Evolutionary conservation across 371 early-diverging fungal species (phyloP), one percentile per base, ranked within the genome.

Genomic region (Rhizopus delemar): DNA sequence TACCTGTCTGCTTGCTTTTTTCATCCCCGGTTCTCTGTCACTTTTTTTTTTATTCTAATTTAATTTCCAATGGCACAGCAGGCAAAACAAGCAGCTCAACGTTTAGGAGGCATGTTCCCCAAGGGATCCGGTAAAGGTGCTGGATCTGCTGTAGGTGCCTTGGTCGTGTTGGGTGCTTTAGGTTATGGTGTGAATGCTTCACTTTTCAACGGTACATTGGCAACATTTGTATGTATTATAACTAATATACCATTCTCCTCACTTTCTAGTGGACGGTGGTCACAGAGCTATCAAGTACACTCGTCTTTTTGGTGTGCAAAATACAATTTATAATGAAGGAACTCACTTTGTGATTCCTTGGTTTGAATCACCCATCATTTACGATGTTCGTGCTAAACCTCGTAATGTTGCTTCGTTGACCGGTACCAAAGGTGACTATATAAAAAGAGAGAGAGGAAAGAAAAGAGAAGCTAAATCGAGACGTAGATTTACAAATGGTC

Each of bases 231-330:
- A 3, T 39, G 39, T 39, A 3, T 13, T 2, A 6, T 8, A 5
- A 53, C 41, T 28, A 39, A 43, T 46, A 2, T 34, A 15, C 5
- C 9, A n/a, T 62, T 31, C 48, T 12, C 11, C 15, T 22, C 22
- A 2, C 22, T 22, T 22, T 22, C 22, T 70, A 93, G 96, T 98
- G 62, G 91, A 94, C 69, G 98, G 97, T 74, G 99, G 99, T 75
- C 93, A 98, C 73, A 88, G 98, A 66, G 99, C 96, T 46, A 94
- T 99, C 61, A 93, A 96, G 64, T 99, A 97, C 73, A 95, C 97
- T 60, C 91, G 99, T 70, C 66, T 95, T 35, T 88, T 90, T 73
- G 99, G 98, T 74, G 95, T 98, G 29, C 85, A 91, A 70, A 81
- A 86, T 75, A 82, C 84, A 31, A 90, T 95, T 11, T 83, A 83